Percentiles rank a stretch among this genome's conserved stretches.
phyloP scores from a whole-genome alignment of 495 filamentous ascomycete species.

The Penicillium ochrochloron region DNA sequence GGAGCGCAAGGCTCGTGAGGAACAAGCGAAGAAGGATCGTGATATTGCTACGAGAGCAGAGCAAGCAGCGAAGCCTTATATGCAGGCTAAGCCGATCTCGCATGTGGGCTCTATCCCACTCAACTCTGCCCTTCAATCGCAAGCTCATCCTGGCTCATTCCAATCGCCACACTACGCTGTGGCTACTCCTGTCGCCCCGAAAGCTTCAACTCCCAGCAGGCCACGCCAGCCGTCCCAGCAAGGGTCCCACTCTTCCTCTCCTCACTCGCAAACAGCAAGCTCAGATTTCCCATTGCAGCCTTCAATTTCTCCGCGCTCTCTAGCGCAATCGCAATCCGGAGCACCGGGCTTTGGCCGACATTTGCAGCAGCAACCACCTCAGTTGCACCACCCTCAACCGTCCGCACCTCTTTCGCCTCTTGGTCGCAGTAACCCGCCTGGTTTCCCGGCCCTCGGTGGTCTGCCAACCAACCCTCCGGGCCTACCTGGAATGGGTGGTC shows the following conservation, averaged over 20 bases:
- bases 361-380: conserved; percentile 38
- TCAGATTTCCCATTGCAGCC: conserved; percentile 42
- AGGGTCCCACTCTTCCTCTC: conserved; percentile 72
- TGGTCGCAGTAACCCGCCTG: conserved; percentile 56
- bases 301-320: conserved; percentile 49
- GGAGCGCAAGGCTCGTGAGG: conserved; percentile 67
- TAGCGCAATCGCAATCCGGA: conserved; percentile 43
- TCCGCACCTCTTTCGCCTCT: conserved; percentile 59
- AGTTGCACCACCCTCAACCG: conserved; percentile 55
- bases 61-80: conserved; percentile 53
- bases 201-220: conserved; percentile 77
- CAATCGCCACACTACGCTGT: conserved; percentile 79
- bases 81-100: conserved; percentile 48
- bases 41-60: conserved; percentile 49
- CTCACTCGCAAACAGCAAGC: conserved; percentile 49
- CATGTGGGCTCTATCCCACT: conserved; percentile 51
- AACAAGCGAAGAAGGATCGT: conserved; percentile 59
- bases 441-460: conserved; percentile 50
- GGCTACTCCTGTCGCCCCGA: conserved; percentile 81
- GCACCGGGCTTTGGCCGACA: conserved; percentile 37
- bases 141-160: conserved; percentile 45
- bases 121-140: conserved; percentile 56
- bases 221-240: conserved; percentile 81
- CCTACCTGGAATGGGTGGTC: conserved; percentile 54
- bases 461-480: conserved; percentile 61